Conservation (phyloP, 495 filamentous ascomycete genomes). For the Hypoxylon lienhwacheense region DNA sequence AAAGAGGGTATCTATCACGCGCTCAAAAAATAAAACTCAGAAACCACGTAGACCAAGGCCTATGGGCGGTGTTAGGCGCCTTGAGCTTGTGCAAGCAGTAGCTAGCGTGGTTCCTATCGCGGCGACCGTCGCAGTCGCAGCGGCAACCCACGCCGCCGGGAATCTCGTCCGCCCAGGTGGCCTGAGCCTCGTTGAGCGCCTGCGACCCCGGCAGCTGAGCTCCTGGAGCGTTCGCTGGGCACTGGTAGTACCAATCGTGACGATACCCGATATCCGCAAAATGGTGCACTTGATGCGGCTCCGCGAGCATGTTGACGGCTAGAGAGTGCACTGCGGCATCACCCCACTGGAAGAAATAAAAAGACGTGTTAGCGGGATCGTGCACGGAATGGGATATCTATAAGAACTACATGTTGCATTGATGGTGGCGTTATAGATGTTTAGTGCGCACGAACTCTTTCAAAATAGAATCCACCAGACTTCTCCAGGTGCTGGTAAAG, state of each 20-base stretch:
- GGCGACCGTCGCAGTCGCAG: conserved; percentile 48
- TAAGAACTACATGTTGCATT: too few relatives aligned
- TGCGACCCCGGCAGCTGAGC: conserved; percentile 43
- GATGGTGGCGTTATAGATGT: neutral
- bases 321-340: conserved; percentile 58
- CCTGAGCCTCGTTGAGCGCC: conserved; percentile 31
- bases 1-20: neutral
- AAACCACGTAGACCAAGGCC: conserved; percentile 34
- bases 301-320: conserved; percentile 53
- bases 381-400: neutral
- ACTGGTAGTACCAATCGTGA: conserved; percentile 54
- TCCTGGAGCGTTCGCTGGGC: conserved; percentile 49
- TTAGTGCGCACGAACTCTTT: conserved; percentile 43
- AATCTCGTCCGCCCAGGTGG: conserved; percentile 38
- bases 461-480: conserved; percentile 56
- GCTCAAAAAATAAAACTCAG: conserved; percentile 31
- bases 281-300: conserved; percentile 54
- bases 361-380: neutral
- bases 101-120: conserved; percentile 37
- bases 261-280: conserved; percentile 57
- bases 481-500: conserved; percentile 52
- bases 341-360: conserved; percentile 48
- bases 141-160: conserved; percentile 48
- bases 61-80: conserved; percentile 40
- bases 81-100: conserved; percentile 44